These are phyloP conservation scores for Penicillium lagena DNA, from an alignment of 495 filamentous ascomycete genomes.

Conservation along the genomic window DNA sequence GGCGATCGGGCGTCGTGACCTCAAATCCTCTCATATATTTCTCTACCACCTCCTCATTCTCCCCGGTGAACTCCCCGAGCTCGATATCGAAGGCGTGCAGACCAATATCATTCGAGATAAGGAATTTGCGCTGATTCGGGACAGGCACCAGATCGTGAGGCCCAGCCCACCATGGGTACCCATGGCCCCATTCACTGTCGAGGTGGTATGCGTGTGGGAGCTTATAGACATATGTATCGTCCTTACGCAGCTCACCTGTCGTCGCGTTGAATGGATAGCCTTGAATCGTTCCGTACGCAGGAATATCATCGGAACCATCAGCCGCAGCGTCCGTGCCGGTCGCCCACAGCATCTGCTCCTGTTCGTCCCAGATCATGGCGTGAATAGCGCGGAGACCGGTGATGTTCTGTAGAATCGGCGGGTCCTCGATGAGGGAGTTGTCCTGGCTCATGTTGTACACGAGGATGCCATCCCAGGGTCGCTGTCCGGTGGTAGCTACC, in stretches of 20 bases:
- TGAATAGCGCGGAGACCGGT: conserved; percentile 23
- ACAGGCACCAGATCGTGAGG: conserved; percentile 24
- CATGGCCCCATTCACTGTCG: conserved; percentile 19
- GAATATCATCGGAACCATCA: conserved; percentile 19
- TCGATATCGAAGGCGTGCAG: conserved; percentile 20
- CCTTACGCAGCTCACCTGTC: conserved; percentile 12
- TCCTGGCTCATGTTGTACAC: conserved; percentile 19
- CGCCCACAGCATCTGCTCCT: conserved; percentile 20
- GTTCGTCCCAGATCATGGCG: conserved; percentile 25
- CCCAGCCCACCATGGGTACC: conserved; percentile 22
- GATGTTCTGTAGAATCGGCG: conserved; percentile 20
- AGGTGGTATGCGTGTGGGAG: conserved; percentile 9
- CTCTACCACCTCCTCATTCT: conserved; percentile 9
- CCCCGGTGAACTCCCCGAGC: conserved; percentile 5
- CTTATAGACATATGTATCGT: conserved; percentile 9
- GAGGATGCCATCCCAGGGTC: conserved; percentile 20
- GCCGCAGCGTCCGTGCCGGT: conserved; percentile 21
- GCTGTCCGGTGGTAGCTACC: conserved; percentile 20
- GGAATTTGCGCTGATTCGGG: conserved; percentile 19
- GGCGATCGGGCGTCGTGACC: conserved; percentile 18
- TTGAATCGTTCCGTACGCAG: conserved; percentile 16
- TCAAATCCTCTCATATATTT: conserved; percentile 22
- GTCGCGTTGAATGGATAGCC: conserved; percentile 17
- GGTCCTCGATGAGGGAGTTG: conserved; percentile 16
- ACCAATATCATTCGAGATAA: conserved; percentile 18